Evolutionary conservation across 2,329 filamentous ascomycete genomes (phyloP).

Genomic region (Fusarium protoensiforme): DNA sequence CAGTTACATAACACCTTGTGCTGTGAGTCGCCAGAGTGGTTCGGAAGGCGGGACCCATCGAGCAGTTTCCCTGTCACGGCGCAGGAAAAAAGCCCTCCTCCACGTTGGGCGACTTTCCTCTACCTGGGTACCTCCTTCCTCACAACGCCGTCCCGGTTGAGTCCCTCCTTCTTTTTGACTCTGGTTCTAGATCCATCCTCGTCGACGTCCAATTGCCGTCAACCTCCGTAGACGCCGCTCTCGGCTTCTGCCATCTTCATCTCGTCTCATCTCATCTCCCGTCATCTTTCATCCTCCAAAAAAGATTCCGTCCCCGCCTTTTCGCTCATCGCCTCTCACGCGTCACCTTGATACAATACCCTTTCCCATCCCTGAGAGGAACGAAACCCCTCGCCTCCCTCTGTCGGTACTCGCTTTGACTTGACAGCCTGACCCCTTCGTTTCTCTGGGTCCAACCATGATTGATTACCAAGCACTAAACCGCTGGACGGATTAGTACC

Average conservation of each 20-base stretch:
- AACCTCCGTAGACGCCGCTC: constrained; percentile 8
- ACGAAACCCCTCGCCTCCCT: neutral
- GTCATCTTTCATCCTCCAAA: neutral
- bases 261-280: neutral
- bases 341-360: constrained; percentile 1
- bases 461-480: constrained; percentile 36
- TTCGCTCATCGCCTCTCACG: neutral
- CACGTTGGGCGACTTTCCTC: neutral
- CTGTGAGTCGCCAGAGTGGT: constrained; percentile 29
- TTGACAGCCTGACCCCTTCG: constrained; percentile 12
- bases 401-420: neutral
- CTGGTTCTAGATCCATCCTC: constrained; percentile 4
- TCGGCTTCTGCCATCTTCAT: constrained; percentile 5
- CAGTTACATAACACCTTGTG: constrained; percentile 35
- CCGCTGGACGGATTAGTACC: constrained; percentile 26
- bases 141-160: neutral
- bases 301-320: neutral
- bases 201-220: neutral
- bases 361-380: neutral
- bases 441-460: constrained; percentile 7
- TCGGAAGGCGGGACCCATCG: constrained; percentile 22
- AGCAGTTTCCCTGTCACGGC: constrained; percentile 2
- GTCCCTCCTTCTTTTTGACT: constrained; percentile 8
- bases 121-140: constrained; percentile 7
- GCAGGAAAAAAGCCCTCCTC: constrained; percentile 13